Base-by-base conservation (phyloP, 306 rosid species). In the Prunus mongolica region DNA sequence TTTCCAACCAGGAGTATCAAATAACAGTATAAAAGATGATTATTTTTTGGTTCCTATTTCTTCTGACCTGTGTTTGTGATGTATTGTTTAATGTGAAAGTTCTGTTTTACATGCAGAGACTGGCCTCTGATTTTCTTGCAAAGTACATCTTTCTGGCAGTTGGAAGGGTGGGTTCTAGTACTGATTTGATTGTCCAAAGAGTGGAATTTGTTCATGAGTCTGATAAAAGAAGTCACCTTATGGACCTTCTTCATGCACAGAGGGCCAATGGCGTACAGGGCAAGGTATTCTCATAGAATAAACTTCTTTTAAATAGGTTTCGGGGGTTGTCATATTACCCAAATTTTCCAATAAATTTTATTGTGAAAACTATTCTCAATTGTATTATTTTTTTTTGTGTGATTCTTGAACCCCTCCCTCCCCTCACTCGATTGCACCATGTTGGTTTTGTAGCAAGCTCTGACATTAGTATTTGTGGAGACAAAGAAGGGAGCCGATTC, bases 401-500 rank as follows among this genome's bases (percentile, higher is more conserved):
- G 66, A 44, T 56, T 24, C 67, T 57, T 25, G 55, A 58, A 22
- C 19, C 34, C 11, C 69, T 62, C 12, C 44, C 10, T 62, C 44
- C 41, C 34, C 76, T 24, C 30, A 14, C 20, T n/a, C 3, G 50
- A 12, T 74, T 28, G 1, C 22, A 28, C 47, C 5, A 13, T 61
- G 19, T 74, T 46, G 34, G 68, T 61, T 61, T 65, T 61, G 86
- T 88, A 91, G 97, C 98, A 91, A 87, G 82, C 94, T 80, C 83
- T 94, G 84, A 94, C 98, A 15, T 87, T 94, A 81, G 97, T 94
- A 62, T 94, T 94, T 81, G 98, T 94, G 87, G 98, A 94, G 87
- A 94, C 98, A 67, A 94, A 94, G 91, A 94, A 94, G 85, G 97
- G 98, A 82, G 98, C 98, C 16, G 98, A 94, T 54, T 84, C 97